Evolutionary conservation across 805 yeast genomes (phyloP), one percentile per base, ranked within the genome.

Genomic region (Cyberlindnera sargentensis): DNA sequence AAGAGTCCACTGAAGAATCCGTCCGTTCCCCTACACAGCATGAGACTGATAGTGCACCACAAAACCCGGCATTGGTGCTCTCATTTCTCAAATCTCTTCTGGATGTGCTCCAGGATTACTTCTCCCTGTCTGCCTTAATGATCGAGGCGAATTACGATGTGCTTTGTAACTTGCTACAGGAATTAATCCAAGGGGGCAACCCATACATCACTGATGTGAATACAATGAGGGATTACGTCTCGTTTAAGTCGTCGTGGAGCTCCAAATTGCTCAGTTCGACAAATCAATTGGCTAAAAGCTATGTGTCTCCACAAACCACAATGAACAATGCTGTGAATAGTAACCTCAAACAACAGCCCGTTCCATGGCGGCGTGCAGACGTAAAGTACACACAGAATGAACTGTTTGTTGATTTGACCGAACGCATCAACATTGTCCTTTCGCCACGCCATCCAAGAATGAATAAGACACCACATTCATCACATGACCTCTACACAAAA

Each of bases 321-420:
- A 10, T 31, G 51, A 28, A 48, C 10, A 30, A 49, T 2, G 29
- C 37, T 10, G 31, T 42, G 34, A 56, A 55, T 15, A 58, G 66
- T 38, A 56, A 57, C 5, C 43, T 29, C 54, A 53, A 20, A 55
- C 65, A 40, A 55, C 60, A 27, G 65, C 67, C 7, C 9, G 47
- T 46, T 10, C 95, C 96, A 1, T 91, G 98, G 98, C 74, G 98
- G 54, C 70, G 76, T 38, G 58, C 80, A 4, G 75, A 78, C 49
- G 82, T 84, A n/a, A 75, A 73, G 50, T 79, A 86, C 59, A 73
- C 86, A 3, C 80, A 80, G 50, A 88, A 91, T 61, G 98, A 91
- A 62, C 71, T 91, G 62, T 88, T 81, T 59, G 83, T 91, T 7
- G 98, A 93, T 62, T 60, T 93, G 5, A 70, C 72, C 3, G 99